Conservation (phyloP, 2,329 filamentous ascomycete genomes). For the Botrytis fabae region DNA sequence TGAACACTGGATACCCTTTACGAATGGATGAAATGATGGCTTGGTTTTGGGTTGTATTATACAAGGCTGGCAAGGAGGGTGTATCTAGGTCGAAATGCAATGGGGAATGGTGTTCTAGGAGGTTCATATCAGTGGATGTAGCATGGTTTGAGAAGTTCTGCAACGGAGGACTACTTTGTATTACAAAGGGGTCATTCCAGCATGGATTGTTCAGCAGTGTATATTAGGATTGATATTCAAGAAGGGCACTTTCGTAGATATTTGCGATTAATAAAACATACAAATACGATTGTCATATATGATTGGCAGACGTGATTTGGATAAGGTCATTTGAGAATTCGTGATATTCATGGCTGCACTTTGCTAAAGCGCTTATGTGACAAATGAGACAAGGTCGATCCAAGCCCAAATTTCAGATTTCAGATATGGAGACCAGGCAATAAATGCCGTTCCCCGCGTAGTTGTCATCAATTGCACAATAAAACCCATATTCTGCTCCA, state of each 20-base stretch:
- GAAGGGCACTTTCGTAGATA: background rate
- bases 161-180: background rate
- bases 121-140: background rate
- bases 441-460: constrained; percentile 68
- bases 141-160: background rate
- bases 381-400: constrained; percentile 45
- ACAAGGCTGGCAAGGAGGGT: background rate
- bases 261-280: background rate
- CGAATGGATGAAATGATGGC: constrained; percentile 7
- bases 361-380: constrained; percentile 46
- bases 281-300: background rate
- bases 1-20: constrained; percentile 10
- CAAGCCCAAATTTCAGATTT: constrained; percentile 23
- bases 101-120: background rate
- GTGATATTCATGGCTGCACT: constrained; percentile 39
- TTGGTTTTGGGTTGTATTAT: constrained; percentile 7
- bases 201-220: background rate
- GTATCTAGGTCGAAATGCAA: background rate
- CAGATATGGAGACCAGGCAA: constrained; percentile 64
- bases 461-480: constrained; percentile 64
- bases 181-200: background rate
- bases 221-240: background rate
- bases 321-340: constrained; percentile 25
- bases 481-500: constrained; percentile 43
- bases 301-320: background rate